Conservation (phyloP, 2,329 filamentous ascomycete genomes). For the Aspergillus luchuensis region DNA sequence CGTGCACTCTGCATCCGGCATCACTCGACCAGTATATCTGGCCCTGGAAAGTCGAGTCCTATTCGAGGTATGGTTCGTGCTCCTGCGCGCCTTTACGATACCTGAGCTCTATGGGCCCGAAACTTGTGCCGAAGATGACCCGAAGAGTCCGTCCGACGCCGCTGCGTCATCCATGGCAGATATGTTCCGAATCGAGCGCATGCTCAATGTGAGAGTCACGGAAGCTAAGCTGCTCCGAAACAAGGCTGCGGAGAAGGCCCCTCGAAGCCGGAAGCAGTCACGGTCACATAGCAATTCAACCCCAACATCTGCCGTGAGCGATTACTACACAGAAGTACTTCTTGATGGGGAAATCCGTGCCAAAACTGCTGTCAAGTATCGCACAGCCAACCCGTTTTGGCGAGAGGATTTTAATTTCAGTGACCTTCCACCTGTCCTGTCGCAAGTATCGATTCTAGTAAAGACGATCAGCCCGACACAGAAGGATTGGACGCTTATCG, state of each 20-base stretch:
- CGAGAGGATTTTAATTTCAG: constrained; percentile 51
- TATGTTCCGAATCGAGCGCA: constrained; percentile 68
- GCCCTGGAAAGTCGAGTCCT: constrained; percentile 81
- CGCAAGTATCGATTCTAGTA: constrained; percentile 48
- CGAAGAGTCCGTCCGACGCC: constrained; percentile 37
- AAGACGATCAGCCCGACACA: constrained; percentile 51
- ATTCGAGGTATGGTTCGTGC: constrained; percentile 97
- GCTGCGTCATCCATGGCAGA: constrained; percentile 49
- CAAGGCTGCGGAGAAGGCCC: constrained; percentile 34
- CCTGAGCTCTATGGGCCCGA: constrained; percentile 84
- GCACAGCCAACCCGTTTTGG: constrained; percentile 52
- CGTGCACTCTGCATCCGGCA: constrained; percentile 69
- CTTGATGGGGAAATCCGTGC: constrained; percentile 52
- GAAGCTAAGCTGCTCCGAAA: constrained; percentile 59
- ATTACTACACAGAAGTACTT: constrained; percentile 52
- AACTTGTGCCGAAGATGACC: constrained; percentile 43
- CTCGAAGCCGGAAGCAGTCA: constrained; percentile 37
- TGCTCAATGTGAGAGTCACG: constrained; percentile 60
- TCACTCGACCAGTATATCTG: constrained; percentile 86
- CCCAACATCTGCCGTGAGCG: constrained; percentile 36
- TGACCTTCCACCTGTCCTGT: constrained; percentile 52
- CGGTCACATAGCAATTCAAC: constrained; percentile 32
- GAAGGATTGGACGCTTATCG: constrained; percentile 53
- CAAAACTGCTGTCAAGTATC: constrained; percentile 51
- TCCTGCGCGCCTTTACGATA: constrained; percentile 86